These are phyloP conservation scores for Arachis stenosperma DNA, from an alignment of 306 rosid genomes.

Conservation along the genomic window DNA sequence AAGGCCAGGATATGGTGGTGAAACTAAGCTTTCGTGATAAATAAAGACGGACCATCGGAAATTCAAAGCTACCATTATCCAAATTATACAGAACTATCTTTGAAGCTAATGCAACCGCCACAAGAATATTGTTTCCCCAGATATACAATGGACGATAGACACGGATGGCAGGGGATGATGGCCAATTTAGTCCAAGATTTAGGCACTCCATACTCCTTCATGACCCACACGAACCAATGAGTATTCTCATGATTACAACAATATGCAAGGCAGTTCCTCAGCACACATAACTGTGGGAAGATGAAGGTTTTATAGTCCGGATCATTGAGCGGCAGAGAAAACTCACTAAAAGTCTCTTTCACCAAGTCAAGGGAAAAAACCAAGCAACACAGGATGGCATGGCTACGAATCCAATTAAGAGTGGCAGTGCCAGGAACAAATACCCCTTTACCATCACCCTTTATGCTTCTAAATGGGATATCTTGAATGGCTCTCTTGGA, in stretches of 20 bases:
- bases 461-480: not conserved
- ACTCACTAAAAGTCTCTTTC: constrained; percentile 16
- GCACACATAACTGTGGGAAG: not conserved
- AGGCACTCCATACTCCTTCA: constrained; percentile 28
- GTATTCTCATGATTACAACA: not conserved
- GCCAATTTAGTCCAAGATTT: constrained; percentile 34
- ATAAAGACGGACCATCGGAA: not conserved
- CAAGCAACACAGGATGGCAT: not conserved
- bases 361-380: constrained; percentile 24
- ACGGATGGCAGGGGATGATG: not conserved
- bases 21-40: constrained; percentile 30
- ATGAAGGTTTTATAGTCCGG: too few species aligned
- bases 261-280: constrained; percentile 18
- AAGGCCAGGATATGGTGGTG: not conserved
- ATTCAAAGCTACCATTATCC: not conserved
- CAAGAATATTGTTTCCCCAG: constrained; percentile 3
- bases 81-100: not conserved
- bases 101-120: not conserved
- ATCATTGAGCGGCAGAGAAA: not conserved
- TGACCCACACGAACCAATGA: constrained; percentile 24
- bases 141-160: not conserved
- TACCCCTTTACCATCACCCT: not conserved
- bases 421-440: constrained; percentile 11
- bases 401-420: constrained; percentile 15
- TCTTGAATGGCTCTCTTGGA: not conserved